Evolutionary conservation across 495 filamentous ascomycete species (phyloP).

Genomic region (Hypoxylon lienhwacheense): DNA sequence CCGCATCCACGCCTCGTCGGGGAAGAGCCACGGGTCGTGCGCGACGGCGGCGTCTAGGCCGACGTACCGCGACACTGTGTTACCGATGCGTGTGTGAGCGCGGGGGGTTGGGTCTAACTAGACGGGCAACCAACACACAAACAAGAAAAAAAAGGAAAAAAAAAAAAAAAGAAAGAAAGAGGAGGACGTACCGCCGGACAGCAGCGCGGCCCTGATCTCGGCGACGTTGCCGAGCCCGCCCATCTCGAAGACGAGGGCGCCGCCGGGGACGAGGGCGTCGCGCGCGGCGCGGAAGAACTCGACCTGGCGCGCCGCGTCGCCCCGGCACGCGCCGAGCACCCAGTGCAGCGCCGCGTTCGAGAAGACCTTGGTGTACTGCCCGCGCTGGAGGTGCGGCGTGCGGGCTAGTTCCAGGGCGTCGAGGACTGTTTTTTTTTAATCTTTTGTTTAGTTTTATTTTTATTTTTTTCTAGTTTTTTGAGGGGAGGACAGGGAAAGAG

Average conservation of each 20-base stretch:
- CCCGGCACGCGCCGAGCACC: conserved; percentile 58
- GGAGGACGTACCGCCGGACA: too few species aligned
- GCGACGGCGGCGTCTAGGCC: conserved; percentile 50
- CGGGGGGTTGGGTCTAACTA: too few species aligned
- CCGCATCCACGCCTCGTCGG: conserved; percentile 59
- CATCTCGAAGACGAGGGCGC: conserved; percentile 70
- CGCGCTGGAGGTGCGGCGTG: conserved; percentile 29
- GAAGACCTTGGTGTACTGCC: conserved; percentile 64
- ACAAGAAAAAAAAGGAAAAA: too few species aligned
- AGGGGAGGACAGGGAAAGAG: too few species aligned
- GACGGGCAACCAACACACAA: too few species aligned
- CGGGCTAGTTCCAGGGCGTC: conserved; percentile 40
- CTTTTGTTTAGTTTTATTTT: too few species aligned
- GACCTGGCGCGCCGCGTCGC: conserved; percentile 10
- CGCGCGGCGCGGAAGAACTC: conserved; percentile 53
- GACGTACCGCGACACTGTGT: conserved; percentile 58
- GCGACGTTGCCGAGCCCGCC: conserved; percentile 71
- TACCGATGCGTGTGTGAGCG: too few species aligned
- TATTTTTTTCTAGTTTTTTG: too few species aligned
- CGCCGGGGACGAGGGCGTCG: conserved; percentile 57
- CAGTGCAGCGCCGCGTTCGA: conserved; percentile 82
- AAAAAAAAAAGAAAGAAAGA: too few species aligned
- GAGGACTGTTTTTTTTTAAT: conserved; percentile 36
- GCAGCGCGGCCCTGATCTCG: conserved; percentile 63
- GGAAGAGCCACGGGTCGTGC: conserved; percentile 73